Evolutionary conservation across 192 early-diverging fungal species (phyloP).

Genomic region (Paraglomus brasilianum): DNA sequence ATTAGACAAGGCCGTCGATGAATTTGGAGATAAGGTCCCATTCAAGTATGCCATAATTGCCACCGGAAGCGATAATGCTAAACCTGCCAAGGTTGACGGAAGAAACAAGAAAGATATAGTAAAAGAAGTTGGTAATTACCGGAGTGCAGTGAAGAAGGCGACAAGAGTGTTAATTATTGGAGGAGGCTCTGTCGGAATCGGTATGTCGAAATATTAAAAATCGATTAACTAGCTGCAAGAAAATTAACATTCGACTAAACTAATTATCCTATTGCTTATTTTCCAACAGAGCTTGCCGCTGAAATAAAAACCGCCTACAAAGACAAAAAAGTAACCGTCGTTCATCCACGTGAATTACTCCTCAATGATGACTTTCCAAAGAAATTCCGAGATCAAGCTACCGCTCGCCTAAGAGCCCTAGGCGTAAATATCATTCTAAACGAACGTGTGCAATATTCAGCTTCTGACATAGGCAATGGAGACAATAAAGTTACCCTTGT

Average conservation of each 20-base stretch:
- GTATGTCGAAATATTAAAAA: constrained; percentile 21
- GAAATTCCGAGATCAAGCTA: constrained; percentile 3
- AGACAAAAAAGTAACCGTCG: constrained; percentile 46
- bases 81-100: constrained; percentile 39
- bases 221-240: neutral
- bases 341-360: constrained; percentile 38
- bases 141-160: constrained; percentile 42
- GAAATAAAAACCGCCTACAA: constrained; percentile 47
- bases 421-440: constrained; percentile 33
- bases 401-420: constrained; percentile 10
- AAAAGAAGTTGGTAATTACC: constrained; percentile 37
- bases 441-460: constrained; percentile 19
- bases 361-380: constrained; percentile 36
- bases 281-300: constrained; percentile 49
- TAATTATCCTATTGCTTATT: neutral
- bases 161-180: constrained; percentile 55
- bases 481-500: neutral
- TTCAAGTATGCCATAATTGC: constrained; percentile 59
- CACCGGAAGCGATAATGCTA: constrained; percentile 50
- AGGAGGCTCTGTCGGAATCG: constrained; percentile 61
- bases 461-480: constrained; percentile 8
- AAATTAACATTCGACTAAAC: neutral
- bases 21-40: constrained; percentile 35
- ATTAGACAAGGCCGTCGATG: constrained; percentile 33
- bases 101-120: constrained; percentile 41